These are phyloP conservation scores for Lactarius akahatsu DNA, from an alignment of 768 basidiomycete genomes.

Conservation along the genomic window DNA sequence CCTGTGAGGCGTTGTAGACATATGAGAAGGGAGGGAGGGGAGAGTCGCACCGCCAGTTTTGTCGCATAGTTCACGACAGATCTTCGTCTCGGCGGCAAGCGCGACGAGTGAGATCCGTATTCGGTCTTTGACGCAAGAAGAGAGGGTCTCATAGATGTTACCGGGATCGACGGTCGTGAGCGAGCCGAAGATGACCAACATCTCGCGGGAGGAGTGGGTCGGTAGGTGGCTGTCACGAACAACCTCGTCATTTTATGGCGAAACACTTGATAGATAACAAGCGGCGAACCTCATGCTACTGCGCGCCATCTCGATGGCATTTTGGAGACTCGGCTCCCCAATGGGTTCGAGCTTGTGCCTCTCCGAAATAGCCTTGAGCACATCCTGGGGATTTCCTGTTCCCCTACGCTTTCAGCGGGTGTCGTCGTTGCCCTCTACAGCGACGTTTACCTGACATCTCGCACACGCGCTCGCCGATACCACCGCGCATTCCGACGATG, in stretches of 20 bases:
- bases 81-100: slow-evolving; percentile 97
- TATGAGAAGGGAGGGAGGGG: not conserved
- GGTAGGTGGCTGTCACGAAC: slow-evolving; percentile 77
- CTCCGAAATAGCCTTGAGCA: slow-evolving; percentile 81
- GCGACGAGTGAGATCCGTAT: slow-evolving; percentile 93
- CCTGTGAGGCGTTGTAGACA: slow-evolving; percentile 43
- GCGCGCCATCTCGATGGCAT: slow-evolving; percentile 95
- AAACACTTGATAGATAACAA: not conserved
- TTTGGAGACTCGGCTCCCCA: slow-evolving; percentile 95
- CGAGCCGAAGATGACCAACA: slow-evolving; percentile 91
- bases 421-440: not conserved
- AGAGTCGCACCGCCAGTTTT: slow-evolving; percentile 78
- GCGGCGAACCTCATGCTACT: slow-evolving; percentile 79
- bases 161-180: slow-evolving; percentile 96
- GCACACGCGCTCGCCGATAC: slow-evolving; percentile 85
- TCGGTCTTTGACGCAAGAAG: slow-evolving; percentile 75
- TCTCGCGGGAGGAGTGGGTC: slow-evolving; percentile 94
- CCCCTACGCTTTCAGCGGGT: not conserved
- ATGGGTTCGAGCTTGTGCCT: slow-evolving; percentile 84
- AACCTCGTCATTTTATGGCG: not conserved
- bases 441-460: slow-evolving; percentile 86
- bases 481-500: slow-evolving; percentile 87
- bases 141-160: slow-evolving; percentile 93
- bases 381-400: slow-evolving; percentile 92
- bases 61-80: slow-evolving; percentile 88